These are phyloP conservation scores for Backusella luteola DNA, from an alignment of 192 early-diverging fungal species.

Conservation along the genomic window DNA sequence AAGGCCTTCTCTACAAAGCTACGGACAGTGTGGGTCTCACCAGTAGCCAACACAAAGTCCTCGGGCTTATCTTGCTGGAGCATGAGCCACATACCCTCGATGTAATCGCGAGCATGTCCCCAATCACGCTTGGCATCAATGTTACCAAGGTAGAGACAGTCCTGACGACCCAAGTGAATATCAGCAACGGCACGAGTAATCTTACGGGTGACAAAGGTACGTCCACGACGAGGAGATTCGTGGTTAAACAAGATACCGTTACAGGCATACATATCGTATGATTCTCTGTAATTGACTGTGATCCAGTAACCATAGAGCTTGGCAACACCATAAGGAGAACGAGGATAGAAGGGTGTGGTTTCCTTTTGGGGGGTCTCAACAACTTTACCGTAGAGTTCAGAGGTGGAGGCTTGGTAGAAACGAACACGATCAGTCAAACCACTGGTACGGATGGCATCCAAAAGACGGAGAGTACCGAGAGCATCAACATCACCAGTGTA, in stretches of 20 bases:
- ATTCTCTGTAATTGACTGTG: constrained; percentile 76
- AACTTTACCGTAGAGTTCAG: constrained; percentile 76
- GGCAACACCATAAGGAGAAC: constrained; percentile 82
- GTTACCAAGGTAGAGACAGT: constrained; percentile 73
- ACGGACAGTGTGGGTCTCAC: constrained; percentile 80
- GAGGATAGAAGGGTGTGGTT: constrained; percentile 81
- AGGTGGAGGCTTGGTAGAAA: constrained; percentile 70
- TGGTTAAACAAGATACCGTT: constrained; percentile 81
- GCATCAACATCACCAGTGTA: constrained; percentile 81
- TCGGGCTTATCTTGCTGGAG: constrained; percentile 71
- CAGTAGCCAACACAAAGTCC: constrained; percentile 76
- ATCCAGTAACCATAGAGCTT: constrained; percentile 85
- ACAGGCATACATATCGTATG: constrained; percentile 75
- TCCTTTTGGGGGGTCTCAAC: constrained; percentile 75
- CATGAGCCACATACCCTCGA: constrained; percentile 82
- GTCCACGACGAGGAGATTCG: constrained; percentile 72
- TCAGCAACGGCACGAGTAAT: constrained; percentile 75
- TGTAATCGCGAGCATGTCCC: constrained; percentile 80
- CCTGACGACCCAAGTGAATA: constrained; percentile 64
- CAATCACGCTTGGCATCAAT: constrained; percentile 80
- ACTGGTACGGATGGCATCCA: constrained; percentile 77
- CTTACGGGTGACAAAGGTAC: constrained; percentile 79
- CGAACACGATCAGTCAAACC: constrained; percentile 60
- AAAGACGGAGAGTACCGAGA: constrained; percentile 71
- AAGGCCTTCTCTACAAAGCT: constrained; percentile 81